Evolutionary conservation across 805 yeast genomes (phyloP).

Genomic region (Starmera dryadoides): DNA sequence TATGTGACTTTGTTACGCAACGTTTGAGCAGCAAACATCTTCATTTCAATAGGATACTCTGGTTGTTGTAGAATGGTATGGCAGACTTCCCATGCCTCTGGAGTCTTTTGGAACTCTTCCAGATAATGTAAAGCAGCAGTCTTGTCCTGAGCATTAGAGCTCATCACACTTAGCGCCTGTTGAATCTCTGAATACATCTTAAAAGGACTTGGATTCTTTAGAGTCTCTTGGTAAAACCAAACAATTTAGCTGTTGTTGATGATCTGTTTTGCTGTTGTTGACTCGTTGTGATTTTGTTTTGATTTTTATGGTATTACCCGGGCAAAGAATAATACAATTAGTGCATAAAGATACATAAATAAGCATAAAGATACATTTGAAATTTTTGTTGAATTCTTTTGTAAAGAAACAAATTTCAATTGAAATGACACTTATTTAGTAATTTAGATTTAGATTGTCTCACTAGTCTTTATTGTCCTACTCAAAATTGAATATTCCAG

Average conservation of each 20-base stretch:
- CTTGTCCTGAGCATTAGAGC: constrained; percentile 24
- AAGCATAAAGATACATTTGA: no score
- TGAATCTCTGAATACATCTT: constrained; percentile 9
- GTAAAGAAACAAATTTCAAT: no score
- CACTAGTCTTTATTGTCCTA: no score
- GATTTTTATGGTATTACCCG: no score
- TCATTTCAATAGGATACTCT: constrained; percentile 42
- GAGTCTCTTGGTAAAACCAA: neutral
- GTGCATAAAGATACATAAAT: no score
- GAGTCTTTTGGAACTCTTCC: constrained; percentile 77
- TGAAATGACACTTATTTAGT: no score
- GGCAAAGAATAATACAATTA: no score
- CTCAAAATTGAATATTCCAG: no score
- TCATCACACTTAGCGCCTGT: constrained; percentile 19
- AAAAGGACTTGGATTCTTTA: neutral
- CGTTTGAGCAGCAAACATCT: constrained; percentile 88
- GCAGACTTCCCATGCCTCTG: constrained; percentile 71
- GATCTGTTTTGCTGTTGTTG: neutral
- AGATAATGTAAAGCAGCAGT: constrained; percentile 46
- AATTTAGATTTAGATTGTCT: no score
- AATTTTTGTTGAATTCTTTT: no score
- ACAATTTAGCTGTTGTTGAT: neutral
- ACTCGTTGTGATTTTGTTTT: neutral
- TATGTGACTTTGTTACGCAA: constrained; percentile 75
- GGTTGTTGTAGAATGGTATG: constrained; percentile 42